Conservation (phyloP, 495 filamentous ascomycete genomes). For the Neurospora sp. region DNA sequence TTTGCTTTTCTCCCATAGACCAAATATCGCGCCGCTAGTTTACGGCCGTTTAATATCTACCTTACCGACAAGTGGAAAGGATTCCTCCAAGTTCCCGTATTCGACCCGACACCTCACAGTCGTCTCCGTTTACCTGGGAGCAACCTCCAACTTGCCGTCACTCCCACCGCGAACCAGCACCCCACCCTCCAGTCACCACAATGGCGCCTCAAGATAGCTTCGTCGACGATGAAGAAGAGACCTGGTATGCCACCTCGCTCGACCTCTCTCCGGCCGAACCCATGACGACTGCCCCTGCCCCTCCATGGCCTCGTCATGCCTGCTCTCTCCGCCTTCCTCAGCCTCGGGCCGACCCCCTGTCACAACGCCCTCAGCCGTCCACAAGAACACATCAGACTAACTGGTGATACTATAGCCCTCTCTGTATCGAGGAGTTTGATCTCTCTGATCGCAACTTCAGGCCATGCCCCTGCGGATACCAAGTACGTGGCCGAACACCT, state of each 20-base stretch:
- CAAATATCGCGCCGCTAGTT: background rate
- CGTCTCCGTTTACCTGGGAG: constrained; percentile 3
- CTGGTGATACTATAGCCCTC: constrained; percentile 49
- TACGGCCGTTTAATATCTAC: constrained; percentile 12
- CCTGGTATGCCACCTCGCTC: constrained; percentile 49
- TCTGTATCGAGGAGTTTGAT: constrained; percentile 98
- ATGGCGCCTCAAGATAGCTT: constrained; percentile 87
- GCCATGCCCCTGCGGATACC: constrained; percentile 96
- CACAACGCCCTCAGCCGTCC: constrained; percentile 6
- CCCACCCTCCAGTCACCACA: constrained; percentile 22
- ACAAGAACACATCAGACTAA: background rate
- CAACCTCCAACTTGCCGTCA: background rate
- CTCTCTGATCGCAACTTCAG: constrained; percentile 94
- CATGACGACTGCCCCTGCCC: background rate
- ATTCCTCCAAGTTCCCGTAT: background rate
- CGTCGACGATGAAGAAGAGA: constrained; percentile 94
- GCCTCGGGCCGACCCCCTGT: background rate
- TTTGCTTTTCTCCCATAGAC: constrained; percentile 12
- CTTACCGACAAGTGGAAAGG: background rate
- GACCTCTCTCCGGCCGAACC: background rate
- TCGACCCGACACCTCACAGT: background rate
- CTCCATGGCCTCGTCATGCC: background rate
- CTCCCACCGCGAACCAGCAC: constrained; percentile 10
- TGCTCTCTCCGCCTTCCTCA: constrained; percentile 2
- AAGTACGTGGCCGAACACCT: constrained; percentile 47